These are phyloP conservation scores for Curvularia eragrostidis DNA, from an alignment of 2,329 filamentous ascomycete genomes.

Conservation along the genomic window DNA sequence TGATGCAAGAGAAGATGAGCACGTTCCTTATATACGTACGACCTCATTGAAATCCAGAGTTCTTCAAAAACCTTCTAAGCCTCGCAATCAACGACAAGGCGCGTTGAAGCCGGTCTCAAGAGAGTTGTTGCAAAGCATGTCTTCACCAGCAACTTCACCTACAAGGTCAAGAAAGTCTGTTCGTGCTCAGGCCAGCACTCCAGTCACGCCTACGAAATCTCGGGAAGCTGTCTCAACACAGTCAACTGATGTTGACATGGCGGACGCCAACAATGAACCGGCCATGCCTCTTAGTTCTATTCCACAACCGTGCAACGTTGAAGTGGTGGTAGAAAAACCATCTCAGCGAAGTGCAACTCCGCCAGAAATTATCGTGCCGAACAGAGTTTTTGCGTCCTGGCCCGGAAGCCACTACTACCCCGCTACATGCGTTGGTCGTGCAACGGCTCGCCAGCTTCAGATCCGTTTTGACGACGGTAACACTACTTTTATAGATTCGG, in stretches of 20 bases:
- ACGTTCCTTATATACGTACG: conserved; percentile 24
- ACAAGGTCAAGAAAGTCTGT: conserved; percentile 9
- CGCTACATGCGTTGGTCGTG: conserved; percentile 62
- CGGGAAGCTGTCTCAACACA: background rate
- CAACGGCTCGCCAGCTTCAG: conserved; percentile 52
- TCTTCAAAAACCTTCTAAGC: conserved; percentile 22
- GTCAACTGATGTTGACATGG: conserved; percentile 31
- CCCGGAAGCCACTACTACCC: conserved; percentile 65
- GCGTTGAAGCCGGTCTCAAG: conserved; percentile 40
- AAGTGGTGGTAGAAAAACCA: conserved; percentile 7
- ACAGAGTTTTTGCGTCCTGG: conserved; percentile 66
- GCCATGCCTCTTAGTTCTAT: conserved; percentile 32
- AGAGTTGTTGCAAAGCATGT: conserved; percentile 29
- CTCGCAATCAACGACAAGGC: conserved; percentile 32
- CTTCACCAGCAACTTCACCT: conserved; percentile 24
- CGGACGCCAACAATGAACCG: conserved; percentile 21
- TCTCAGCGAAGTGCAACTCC: conserved; percentile 25
- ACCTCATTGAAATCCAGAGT: conserved; percentile 34
- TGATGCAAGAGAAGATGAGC: conserved; percentile 26
- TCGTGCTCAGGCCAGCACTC: conserved; percentile 14
- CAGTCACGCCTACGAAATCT: conserved; percentile 21
- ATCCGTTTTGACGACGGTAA: conserved; percentile 59
- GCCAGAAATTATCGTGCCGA: conserved; percentile 50
- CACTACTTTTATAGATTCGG: conserved; percentile 49
- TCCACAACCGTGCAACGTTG: conserved; percentile 17